These are phyloP conservation scores for Hypoxylon cercidicola DNA, from an alignment of 495 filamentous ascomycete species.

Conservation along the genomic window DNA sequence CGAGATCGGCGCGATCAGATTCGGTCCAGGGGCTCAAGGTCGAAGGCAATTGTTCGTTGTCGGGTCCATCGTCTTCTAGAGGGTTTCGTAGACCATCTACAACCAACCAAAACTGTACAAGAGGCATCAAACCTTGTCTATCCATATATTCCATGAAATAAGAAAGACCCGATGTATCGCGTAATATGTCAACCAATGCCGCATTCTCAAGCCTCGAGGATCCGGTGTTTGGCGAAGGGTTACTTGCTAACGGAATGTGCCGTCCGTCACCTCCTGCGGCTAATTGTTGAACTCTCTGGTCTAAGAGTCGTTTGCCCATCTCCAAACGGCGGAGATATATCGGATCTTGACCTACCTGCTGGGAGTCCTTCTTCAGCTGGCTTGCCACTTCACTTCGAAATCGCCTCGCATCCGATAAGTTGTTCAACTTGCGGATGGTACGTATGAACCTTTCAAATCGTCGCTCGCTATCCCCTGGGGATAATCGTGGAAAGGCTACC, in stretches of 20 bases:
- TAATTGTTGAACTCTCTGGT: slow-evolving; percentile 87
- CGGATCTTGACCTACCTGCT: slow-evolving; percentile 79
- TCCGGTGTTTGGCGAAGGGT: slow-evolving; percentile 47
- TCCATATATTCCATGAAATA: slow-evolving; percentile 99
- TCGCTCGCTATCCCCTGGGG: slow-evolving; percentile 78
- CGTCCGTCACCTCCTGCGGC: slow-evolving; percentile 70
- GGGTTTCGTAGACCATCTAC: slow-evolving; percentile 98
- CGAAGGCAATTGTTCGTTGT: slow-evolving; percentile 70
- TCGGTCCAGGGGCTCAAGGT: slow-evolving; percentile 79
- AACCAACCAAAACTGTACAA: slow-evolving; percentile 99
- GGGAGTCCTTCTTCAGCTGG: slow-evolving; percentile 86
- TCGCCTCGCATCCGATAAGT: slow-evolving; percentile 91
- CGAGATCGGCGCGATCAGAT: slow-evolving; percentile 85
- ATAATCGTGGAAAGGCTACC: slow-evolving; percentile 71
- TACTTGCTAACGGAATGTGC: slow-evolving; percentile 47
- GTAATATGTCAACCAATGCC: slow-evolving; percentile 81
- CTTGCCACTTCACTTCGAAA: slow-evolving; percentile 93
- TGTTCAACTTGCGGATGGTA: slow-evolving; percentile 86
- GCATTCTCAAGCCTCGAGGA: slow-evolving; percentile 73
- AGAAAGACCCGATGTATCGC: slow-evolving; percentile 87
- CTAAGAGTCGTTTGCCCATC: slow-evolving; percentile 87
- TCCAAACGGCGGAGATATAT: slow-evolving; percentile 89
- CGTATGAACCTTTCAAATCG: slow-evolving; percentile 95
- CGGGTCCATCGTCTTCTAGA: slow-evolving; percentile 83
- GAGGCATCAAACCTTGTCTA: slow-evolving; percentile 80